phyloP scores from a whole-genome alignment of 2,329 filamentous ascomycete genomes.

The Pseudogymnoascus sp. region DNA sequence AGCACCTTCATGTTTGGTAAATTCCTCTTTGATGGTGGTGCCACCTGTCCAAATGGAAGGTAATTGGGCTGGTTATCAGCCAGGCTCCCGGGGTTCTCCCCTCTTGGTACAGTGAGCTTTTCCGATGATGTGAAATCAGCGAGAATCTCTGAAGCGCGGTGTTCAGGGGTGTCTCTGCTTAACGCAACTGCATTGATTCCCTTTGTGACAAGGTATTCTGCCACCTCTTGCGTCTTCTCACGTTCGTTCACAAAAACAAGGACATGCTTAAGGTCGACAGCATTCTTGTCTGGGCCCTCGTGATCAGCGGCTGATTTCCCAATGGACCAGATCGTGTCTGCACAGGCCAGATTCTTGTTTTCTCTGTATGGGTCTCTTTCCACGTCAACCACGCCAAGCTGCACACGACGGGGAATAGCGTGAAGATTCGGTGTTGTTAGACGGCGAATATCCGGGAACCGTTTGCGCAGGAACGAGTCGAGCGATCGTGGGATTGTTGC shows the following conservation, averaged over 20 bases:
- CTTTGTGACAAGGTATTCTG: conserved; percentile 71
- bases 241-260: conserved; percentile 97
- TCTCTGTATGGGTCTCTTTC: conserved; percentile 88
- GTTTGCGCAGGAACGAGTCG: conserved; percentile 73
- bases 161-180: conserved; percentile 73
- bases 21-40: conserved; percentile 23
- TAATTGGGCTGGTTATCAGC: conserved; percentile 31
- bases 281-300: conserved; percentile 47
- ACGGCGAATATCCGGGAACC: conserved; percentile 75
- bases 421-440: conserved; percentile 94
- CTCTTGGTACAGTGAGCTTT: conserved; percentile 30
- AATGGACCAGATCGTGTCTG: conserved; percentile 90
- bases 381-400: conserved; percentile 87
- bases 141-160: conserved; percentile 70
- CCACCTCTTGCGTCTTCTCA: conserved; percentile 75
- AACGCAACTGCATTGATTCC: conserved; percentile 83
- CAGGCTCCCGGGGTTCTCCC: conserved; percentile 33
- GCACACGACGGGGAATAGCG: conserved; percentile 88
- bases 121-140: conserved; percentile 58
- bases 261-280: conserved; percentile 69
- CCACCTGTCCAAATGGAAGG: conserved; percentile 22
- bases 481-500: conserved; percentile 89
- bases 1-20: conserved; percentile 80
- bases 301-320: conserved; percentile 63
- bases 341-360: conserved; percentile 88